A percentile compares a stretch with the other conserved stretches of the same genome.
These are phyloP conservation scores for Paulownia fortunei DNA, from an alignment of 257 asterid species.

Conservation along the genomic window DNA sequence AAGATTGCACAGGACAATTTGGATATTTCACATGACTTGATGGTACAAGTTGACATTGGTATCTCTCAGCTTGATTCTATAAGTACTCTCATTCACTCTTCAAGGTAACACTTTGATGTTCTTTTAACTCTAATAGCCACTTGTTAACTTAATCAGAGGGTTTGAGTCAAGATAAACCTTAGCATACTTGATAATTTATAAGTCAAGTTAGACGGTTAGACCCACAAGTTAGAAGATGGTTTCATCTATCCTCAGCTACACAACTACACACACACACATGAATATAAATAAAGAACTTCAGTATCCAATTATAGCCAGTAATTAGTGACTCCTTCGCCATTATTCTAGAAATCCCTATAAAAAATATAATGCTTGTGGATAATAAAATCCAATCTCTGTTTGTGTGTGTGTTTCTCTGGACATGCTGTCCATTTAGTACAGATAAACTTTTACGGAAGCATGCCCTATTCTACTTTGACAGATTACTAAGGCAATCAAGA, in stretches of 20 bases:
- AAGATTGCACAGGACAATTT: too few species aligned
- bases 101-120: not conserved
- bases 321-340: not conserved
- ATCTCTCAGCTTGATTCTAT: not conserved
- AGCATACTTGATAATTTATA: not conserved
- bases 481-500: not conserved
- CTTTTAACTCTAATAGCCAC: not conserved
- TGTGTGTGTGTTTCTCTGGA: not conserved
- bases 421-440: not conserved
- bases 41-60: not conserved
- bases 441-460: slow-evolving; percentile 2
- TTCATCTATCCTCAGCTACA: not conserved
- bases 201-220: not conserved
- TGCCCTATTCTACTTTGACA: not conserved
- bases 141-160: not conserved
- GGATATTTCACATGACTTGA: too few species aligned
- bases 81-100: not conserved
- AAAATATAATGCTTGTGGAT: not conserved
- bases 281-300: not conserved
- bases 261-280: not conserved
- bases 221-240: not conserved
- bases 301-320: not conserved
- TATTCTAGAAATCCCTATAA: too few species aligned
- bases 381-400: not conserved
- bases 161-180: not conserved